Evolutionary conservation across 2,329 filamentous ascomycete genomes (phyloP).

Genomic region (Trichoderma pleuroti): DNA sequence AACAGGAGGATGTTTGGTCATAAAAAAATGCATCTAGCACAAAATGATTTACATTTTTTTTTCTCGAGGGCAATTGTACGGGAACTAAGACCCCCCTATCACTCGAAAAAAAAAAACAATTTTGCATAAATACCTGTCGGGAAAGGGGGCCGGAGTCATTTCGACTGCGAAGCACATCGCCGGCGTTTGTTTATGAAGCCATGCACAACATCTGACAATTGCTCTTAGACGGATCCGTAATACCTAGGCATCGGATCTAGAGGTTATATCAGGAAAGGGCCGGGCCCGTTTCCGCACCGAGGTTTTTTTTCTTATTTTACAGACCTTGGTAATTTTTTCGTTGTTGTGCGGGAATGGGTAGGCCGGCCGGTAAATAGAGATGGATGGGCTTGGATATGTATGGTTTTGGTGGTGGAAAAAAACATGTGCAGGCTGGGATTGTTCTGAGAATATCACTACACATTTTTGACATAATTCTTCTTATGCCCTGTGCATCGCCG

Average conservation of each 20-base stretch:
- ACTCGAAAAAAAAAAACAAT: background rate
- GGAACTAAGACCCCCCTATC: background rate
- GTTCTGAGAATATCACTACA: background rate
- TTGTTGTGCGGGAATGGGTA: background rate
- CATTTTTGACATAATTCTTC: background rate
- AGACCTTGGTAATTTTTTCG: background rate
- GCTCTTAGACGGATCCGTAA: slow-evolving; percentile 2
- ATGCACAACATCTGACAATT: background rate
- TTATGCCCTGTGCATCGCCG: background rate
- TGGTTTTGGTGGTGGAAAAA: background rate
- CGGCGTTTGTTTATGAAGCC: slow-evolving; percentile 12
- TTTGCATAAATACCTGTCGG: background rate
- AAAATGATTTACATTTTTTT: background rate
- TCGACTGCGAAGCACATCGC: slow-evolving; percentile 13
- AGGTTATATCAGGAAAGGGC: slow-evolving; percentile 2
- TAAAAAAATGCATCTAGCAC: slow-evolving; percentile 33
- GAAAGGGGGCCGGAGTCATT: background rate
- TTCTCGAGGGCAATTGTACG: background rate
- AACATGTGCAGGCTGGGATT: background rate
- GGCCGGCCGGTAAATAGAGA: background rate
- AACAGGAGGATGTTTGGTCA: slow-evolving; percentile 69
- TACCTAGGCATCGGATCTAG: slow-evolving; percentile 7
- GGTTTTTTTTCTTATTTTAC: background rate
- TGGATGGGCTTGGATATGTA: slow-evolving; percentile 10
- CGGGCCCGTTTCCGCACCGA: background rate